A percentile compares a stretch with the other conserved stretches of the same genome.
These are phyloP conservation scores for Thalassiosira tumida DNA, from an alignment of 352 stramenopile genomes.

Conservation along the genomic window DNA sequence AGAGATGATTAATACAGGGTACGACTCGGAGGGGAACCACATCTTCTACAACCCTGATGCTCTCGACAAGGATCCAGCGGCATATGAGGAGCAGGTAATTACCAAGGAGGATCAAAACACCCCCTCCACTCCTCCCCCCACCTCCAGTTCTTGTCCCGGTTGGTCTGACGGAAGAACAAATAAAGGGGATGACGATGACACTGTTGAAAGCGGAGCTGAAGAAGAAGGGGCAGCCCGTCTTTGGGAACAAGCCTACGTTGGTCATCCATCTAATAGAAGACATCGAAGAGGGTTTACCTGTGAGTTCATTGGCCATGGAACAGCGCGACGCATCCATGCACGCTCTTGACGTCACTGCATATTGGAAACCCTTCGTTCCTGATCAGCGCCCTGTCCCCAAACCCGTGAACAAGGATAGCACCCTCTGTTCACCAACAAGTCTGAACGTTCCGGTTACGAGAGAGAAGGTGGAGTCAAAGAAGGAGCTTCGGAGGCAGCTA, in stretches of 20 bases:
- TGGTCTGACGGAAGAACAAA: not conserved
- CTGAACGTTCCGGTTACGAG: conserved; percentile 42
- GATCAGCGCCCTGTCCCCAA: conserved; percentile 49
- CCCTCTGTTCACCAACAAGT: conserved; percentile 45
- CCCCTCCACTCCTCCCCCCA: not conserved
- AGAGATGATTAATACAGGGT: conserved; percentile 24
- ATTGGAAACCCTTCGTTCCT: conserved; percentile 38
- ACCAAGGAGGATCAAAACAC: not conserved
- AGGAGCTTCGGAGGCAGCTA: not conserved
- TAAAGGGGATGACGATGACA: not conserved
- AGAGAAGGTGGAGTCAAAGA: not conserved
- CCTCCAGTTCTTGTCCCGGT: not conserved
- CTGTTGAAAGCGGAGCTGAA: not conserved
- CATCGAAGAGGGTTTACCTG: not conserved
- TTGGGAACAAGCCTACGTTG: not conserved
- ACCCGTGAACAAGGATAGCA: conserved; percentile 42
- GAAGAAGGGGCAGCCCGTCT: not conserved
- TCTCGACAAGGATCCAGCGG: conserved; percentile 16
- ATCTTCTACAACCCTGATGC: conserved; percentile 16
- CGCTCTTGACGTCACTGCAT: conserved; percentile 37
- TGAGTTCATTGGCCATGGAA: not conserved
- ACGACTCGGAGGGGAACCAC: conserved; percentile 40
- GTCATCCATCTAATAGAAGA: not conserved
- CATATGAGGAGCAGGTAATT: conserved; percentile 12
- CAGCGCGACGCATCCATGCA: conserved; percentile 29